Percentiles rank a stretch among this genome's conserved stretches.
These are phyloP conservation scores for Licmophora abbreviata DNA, from an alignment of 108 stramenopile species.

Conservation along the genomic window DNA sequence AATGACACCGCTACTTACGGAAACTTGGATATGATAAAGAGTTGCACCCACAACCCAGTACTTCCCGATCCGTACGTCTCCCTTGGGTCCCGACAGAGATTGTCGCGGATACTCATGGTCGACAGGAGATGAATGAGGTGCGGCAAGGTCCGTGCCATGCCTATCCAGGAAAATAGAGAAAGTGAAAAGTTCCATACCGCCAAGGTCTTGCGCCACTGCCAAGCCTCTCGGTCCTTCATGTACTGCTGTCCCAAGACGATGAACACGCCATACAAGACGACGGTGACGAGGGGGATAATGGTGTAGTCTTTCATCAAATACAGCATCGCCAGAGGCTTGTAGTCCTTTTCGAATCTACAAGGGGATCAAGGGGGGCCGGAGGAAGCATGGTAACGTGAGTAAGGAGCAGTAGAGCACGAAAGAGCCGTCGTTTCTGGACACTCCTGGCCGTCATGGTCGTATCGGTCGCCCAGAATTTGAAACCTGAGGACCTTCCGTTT, in stretches of 20 bases:
- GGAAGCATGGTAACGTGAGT: no score
- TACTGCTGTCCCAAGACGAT: slow-evolving; percentile 27
- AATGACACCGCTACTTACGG: slow-evolving; percentile 51
- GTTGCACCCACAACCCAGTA: slow-evolving; percentile 86
- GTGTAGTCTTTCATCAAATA: slow-evolving; percentile 41
- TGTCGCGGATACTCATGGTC: slow-evolving; percentile 39
- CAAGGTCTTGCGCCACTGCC: slow-evolving; percentile 53
- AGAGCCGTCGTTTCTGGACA: no score
- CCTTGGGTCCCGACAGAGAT: slow-evolving; percentile 69
- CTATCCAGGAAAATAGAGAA: slow-evolving; percentile 79
- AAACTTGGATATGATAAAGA: slow-evolving; percentile 91
- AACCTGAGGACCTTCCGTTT: no score
- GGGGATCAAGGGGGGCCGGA: no score
- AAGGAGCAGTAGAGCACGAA: no score
- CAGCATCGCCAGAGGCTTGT: slow-evolving; percentile 28
- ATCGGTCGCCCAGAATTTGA: no score
- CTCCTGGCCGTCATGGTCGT: no score
- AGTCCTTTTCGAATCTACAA: slow-evolving; percentile 28
- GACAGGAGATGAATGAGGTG: slow-evolving; percentile 81
- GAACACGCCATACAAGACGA: slow-evolving; percentile 22
- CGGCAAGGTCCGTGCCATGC: slow-evolving; percentile 82
- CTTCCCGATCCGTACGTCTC: slow-evolving; percentile 67
- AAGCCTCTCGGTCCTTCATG: slow-evolving; percentile 35
- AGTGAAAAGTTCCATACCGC: slow-evolving; percentile 86
- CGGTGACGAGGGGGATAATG: slow-evolving; percentile 26